Evolutionary conservation across 495 filamentous ascomycete genomes (phyloP), one percentile per base, ranked within the genome.

Genomic region (Trichoderma asperelloides): DNA sequence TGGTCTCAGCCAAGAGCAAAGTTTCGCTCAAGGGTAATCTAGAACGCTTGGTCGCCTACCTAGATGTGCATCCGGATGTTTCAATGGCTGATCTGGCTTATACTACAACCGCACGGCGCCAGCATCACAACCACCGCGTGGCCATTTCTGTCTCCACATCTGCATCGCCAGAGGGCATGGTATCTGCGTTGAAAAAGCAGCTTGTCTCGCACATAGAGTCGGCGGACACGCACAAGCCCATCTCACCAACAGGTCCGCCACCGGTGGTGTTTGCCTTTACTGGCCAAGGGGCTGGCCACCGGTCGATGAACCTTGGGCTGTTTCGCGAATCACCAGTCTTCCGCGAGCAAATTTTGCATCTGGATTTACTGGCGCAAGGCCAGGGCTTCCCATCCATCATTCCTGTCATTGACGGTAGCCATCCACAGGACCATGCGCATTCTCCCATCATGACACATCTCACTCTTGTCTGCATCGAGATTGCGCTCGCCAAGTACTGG

Each of bases 401-500:
- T 16, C 12, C 55, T 33, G 25, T 25, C 28, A 60, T 60, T 16
- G 25, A 37, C 33, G 33, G 33, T 8, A 37, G 33, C 5, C 9
- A 37, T 37, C 5, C 33, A 37, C 33, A 37, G 33, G 33, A 37
- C 5, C 33, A 37, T 37, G 33, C 33, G 33, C 33, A 37, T 37
- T 37, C 33, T 0, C 33, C 33, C 2, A 37, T 91, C 27, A 83
- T 91, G 25, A 85, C 90, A 6, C 93, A 97, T 73, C 82, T 96
- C 39, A 90, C 89, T 27, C 82, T 92, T 33, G 85, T 85, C 25
- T 91, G 86, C 69, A 85, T 96, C 68, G 89, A 97, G 75, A 94
- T 96, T 83, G 92, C 93, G 3, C 80, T 96, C 63, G 87, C 90
- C 27, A 86, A 86, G 63, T 84, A 92, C 67, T 97, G 93, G 93